phyloP scores from a whole-genome alignment of 2,329 filamentous ascomycete genomes.

The Pseudocercospora pini-densiflorae region DNA sequence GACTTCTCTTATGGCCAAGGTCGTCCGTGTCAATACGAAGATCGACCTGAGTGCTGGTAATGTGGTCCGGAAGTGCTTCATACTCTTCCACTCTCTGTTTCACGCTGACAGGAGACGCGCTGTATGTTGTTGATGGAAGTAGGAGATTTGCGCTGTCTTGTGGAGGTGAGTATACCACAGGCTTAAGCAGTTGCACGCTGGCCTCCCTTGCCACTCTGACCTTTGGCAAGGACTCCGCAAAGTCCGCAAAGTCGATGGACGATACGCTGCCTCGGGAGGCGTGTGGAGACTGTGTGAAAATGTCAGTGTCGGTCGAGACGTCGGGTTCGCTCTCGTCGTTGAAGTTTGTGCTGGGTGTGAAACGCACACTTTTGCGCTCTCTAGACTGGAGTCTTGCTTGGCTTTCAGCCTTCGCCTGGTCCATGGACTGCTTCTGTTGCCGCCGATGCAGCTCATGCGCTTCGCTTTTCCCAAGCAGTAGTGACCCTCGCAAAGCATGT shows the following conservation, averaged over 20 bases:
- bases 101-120: background rate
- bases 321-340: slow-evolving; percentile 5
- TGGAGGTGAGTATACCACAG: slow-evolving; percentile 18
- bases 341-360: slow-evolving; percentile 22
- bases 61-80: slow-evolving; percentile 10
- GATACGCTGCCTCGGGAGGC: slow-evolving; percentile 19
- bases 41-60: background rate
- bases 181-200: slow-evolving; percentile 14
- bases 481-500: slow-evolving; percentile 2
- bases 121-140: slow-evolving; percentile 8
- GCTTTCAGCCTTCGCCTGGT: slow-evolving; percentile 12
- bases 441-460: background rate
- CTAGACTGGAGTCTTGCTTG: slow-evolving; percentile 16
- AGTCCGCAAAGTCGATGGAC: slow-evolving; percentile 17
- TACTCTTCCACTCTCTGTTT: slow-evolving; percentile 16
- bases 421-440: slow-evolving; percentile 12
- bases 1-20: slow-evolving; percentile 20
- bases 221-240: slow-evolving; percentile 15
- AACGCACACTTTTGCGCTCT: slow-evolving; percentile 20
- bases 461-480: background rate
- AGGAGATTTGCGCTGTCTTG: slow-evolving; percentile 5
- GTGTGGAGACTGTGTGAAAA: slow-evolving; percentile 27
- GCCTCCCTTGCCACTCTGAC: slow-evolving; percentile 9
- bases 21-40: slow-evolving; percentile 18
- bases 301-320: slow-evolving; percentile 20